A percentile compares a stretch with the other conserved stretches of the same genome.
phyloP scores from a whole-genome alignment of 148 eudicot genomes.

The Dysphania ambrosioides region DNA sequence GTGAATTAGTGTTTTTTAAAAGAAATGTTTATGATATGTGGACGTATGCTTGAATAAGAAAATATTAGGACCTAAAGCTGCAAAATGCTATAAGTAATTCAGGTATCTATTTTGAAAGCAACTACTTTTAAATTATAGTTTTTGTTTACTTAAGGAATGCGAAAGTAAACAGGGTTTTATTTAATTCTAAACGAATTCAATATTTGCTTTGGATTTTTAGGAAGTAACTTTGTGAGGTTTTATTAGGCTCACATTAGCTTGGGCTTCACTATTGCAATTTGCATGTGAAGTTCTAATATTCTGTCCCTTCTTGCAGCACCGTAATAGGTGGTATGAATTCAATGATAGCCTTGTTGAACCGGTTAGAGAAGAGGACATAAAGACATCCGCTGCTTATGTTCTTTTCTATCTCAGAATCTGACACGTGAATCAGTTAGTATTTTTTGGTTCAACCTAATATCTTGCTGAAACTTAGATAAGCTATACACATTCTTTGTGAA shows the following conservation, averaged over 20 bases:
- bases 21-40: too few relatives aligned
- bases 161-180: not conserved
- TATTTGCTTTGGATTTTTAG: not conserved
- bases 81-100: too few relatives aligned
- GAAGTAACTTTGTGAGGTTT: not conserved
- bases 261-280: not conserved
- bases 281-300: not conserved
- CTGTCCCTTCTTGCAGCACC: constrained; percentile 42
- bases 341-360: constrained; percentile 57
- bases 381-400: constrained; percentile 75
- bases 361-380: constrained; percentile 49
- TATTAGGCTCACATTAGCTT: not conserved
- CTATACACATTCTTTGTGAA: constrained; percentile 2
- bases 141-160: too few relatives aligned
- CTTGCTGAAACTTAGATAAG: not conserved
- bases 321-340: constrained; percentile 68
- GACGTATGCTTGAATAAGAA: too few relatives aligned
- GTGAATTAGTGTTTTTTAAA: too few relatives aligned
- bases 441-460: not conserved
- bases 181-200: too few relatives aligned
- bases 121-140: too few relatives aligned
- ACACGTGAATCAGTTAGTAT: constrained; percentile 3
- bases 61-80: too few relatives aligned
- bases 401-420: constrained; percentile 74
- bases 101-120: too few relatives aligned